Evolutionary conservation across 169 alveolate species (phyloP), one percentile per base, ranked within the genome.

Genomic region (Plasmodium malariae): DNA sequence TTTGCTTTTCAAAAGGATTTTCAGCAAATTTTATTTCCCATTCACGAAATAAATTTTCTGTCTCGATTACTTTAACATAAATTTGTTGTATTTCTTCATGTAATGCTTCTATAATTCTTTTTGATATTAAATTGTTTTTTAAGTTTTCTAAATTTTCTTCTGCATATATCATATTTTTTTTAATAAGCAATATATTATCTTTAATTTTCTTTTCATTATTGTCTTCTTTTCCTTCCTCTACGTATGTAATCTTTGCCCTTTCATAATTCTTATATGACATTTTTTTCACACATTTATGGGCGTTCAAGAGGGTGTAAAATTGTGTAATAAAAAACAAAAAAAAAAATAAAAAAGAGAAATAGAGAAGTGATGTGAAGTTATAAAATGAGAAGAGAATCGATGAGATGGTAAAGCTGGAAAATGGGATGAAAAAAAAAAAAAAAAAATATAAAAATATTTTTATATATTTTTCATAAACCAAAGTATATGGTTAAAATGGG

Each of bases 71-170:
- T 43, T 83, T 83, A 17, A 83, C 91, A 83, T 83, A 83, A 67
- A 83, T 83, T 83, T 83, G 91, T 67, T 83, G 91, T 67, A 83
- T 67, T 32, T 83, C 91, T 83, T 68, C 91, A 67, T 83, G 91
- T 71, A 83, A 83, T 28, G 91, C 80, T 67, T 83, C 91, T 32
- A 83, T 83, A 36, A 83, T 83, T 51, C 91, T 65, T 69, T 83
- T 83, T 21, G 91, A 83, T 43, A 83, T 83, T 67, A 83, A 83
- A 67, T 83, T 83, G 9, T 83, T 83, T 83, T 83, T 83, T 83
- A 83, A 83, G 21, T 83, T 83, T 43, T 83, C 91, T 83, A 83
- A 83, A 83, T 83, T 83, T 14, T 83, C 91, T 70, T 83, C 91
- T 30, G 91, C 91, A 60, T 83, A 83, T 49, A 83, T 67, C 91